Evolutionary conservation across 768 basidiomycete genomes (phyloP), one percentile per base, ranked within the genome.

Genomic region (Lactifluus hygrophoroides): DNA sequence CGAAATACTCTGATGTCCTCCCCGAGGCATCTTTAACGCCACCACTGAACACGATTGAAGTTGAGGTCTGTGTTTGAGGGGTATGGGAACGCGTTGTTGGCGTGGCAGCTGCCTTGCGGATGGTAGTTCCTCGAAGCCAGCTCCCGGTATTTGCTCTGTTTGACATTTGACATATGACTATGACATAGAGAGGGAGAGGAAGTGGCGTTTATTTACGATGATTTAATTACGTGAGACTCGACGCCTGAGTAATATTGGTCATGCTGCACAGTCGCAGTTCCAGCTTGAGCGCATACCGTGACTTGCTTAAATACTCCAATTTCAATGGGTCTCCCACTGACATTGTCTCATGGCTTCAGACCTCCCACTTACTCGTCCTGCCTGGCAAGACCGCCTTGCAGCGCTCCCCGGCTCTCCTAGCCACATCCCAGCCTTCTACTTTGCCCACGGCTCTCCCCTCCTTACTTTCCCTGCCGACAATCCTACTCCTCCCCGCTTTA

Each of bases 1-100:
- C 90, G 64, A 82, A 90, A 74, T 80, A 92, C 68, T 92, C 90
- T 3, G 85, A 75, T 0, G 84, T 88, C 69, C 90, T 77, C 9
- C 90, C 90, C 25, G 90, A 89, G 0, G 83, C 77, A 78, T 93
- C 90, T 69, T 91, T 91, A 64, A 93, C 85, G 17, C 90, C 90
- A 21, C 90, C 90, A 30, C 85, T 86, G 65, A 86, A 90, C 65
- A 88, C 73, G 0, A 85, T 88, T 0, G 80, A 72, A 2, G 88
- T 87, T 0, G 89, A 86, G 62, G 82, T 83, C 66, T 85, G 85
- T 6, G 86, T 74, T 63, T 84, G 80, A 2, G 82, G 85, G 0
- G 87, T 88, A 11, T 76, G 80, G 5, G 83, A 81, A 17, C 87
- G 82, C 3, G 86, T 77, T 17, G 77, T 75, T 14, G 77, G 66